These are phyloP conservation scores for Phytomonas serpens DNA, from an alignment of 208 protist species.

Conservation along the genomic window DNA sequence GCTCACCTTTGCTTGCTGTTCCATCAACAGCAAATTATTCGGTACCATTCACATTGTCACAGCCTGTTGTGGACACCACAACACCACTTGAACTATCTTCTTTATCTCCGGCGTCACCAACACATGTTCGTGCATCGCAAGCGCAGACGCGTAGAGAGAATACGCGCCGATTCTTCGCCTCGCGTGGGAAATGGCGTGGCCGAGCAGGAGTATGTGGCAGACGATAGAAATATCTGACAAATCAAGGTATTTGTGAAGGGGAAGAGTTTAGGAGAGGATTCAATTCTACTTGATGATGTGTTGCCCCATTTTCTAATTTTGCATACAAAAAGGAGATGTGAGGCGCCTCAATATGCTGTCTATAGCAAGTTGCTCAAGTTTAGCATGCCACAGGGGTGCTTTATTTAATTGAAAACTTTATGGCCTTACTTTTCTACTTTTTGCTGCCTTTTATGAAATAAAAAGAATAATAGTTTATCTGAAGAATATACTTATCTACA, in stretches of 20 bases:
- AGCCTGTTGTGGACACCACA: not conserved
- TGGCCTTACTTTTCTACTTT: not conserved
- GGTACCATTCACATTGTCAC: not conserved
- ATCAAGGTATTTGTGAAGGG: not conserved
- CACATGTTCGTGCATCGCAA: conserved; percentile 12
- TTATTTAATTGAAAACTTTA: not conserved
- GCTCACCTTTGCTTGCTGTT: not conserved
- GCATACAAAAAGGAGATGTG: not conserved
- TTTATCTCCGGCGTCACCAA: not conserved
- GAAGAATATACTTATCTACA: not conserved
- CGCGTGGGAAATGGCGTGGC: conserved; percentile 11
- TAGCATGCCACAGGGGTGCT: not conserved
- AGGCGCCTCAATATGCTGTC: not conserved
- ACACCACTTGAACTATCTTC: not conserved
- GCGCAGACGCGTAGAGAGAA: conserved; percentile 25
- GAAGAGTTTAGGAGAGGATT: not conserved
- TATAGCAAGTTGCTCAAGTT: not conserved
- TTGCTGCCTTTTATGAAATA: not conserved
- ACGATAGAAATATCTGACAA: not conserved
- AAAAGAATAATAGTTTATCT: not conserved
- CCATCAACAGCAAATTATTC: not conserved
- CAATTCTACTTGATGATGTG: not conserved
- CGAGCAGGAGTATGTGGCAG: not conserved
- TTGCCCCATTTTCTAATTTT: not conserved
- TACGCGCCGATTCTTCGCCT: conserved; percentile 29